Percentiles rank a stretch among this genome's conserved stretches.
phyloP scores from a whole-genome alignment of 2,329 filamentous ascomycete genomes.

The Penicillium expansum region DNA sequence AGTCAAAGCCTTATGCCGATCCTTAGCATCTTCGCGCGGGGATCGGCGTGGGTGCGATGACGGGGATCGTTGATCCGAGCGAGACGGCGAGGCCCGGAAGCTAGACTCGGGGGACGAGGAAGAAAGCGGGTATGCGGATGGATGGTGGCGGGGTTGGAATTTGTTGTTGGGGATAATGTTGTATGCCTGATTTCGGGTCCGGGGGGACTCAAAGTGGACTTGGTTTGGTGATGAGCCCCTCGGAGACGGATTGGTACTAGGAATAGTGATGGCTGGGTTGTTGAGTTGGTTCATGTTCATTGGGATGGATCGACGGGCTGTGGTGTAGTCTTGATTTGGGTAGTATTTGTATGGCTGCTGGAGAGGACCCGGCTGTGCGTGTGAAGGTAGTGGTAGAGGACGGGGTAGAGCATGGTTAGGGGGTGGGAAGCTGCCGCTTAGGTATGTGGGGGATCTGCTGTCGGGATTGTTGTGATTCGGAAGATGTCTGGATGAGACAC shows the following conservation, averaged over 20 bases:
- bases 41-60: slow-evolving; percentile 10
- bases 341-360: slow-evolving; percentile 13
- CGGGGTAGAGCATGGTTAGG: slow-evolving; percentile 10
- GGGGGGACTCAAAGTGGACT: slow-evolving; percentile 9
- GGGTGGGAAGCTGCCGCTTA: slow-evolving; percentile 12
- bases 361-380: neutral
- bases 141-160: slow-evolving; percentile 15
- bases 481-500: slow-evolving; percentile 13
- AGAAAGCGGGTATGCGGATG: slow-evolving; percentile 18
- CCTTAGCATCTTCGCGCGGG: slow-evolving; percentile 24
- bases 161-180: slow-evolving; percentile 4
- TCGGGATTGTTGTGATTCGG: slow-evolving; percentile 4
- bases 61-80: slow-evolving; percentile 19
- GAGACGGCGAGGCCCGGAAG: slow-evolving; percentile 15
- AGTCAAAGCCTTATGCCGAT: slow-evolving; percentile 29
- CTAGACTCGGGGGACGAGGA: slow-evolving; percentile 19
- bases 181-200: slow-evolving; percentile 13
- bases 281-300: slow-evolving; percentile 2
- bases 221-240: slow-evolving; percentile 16
- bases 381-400: neutral
- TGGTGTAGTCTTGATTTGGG: slow-evolving; percentile 7
- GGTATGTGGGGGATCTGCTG: slow-evolving; percentile 6
- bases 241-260: slow-evolving; percentile 13
- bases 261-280: neutral
- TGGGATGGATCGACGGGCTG: slow-evolving; percentile 18